Base-by-base conservation (phyloP, 225 moss, liverwort and hornwort species). In the Pseudisothecium myosuroides region DNA sequence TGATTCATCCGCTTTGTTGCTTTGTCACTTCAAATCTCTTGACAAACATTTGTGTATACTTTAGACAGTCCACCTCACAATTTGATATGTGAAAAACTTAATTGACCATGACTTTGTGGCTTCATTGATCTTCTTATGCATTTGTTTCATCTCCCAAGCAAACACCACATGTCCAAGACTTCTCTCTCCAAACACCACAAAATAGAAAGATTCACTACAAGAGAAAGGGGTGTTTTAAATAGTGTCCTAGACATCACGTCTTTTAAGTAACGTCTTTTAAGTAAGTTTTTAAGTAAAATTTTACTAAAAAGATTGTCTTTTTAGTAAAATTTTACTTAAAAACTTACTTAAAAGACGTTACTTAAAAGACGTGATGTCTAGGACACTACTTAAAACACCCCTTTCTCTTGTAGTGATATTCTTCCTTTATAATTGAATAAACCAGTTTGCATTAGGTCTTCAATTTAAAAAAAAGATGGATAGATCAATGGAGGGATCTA, bases 401-500 rank as follows among this genome's bases (percentile, higher is more conserved):
- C n/a, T n/a, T n/a, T n/a, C n/a, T n/a, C n/a, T n/a, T n/a, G n/a
- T n/a, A n/a, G n/a, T n/a, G n/a, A n/a, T n/a, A n/a, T n/a, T 41
- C 2, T 16, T 41, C 15, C 2, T 26, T 71, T 26, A 15, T 1
- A n/a, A 7, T 68, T 71, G 7, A 71, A 71, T 26, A 9, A 71
- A 41, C 1, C 4, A 0, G 26, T 26, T 41, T 41, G 14, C 14
- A 71, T 26, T 41, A 3, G 14, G 5, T 41, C 10, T 3, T 41
- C 6, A 26, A 2, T 23, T 39, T 39, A 4, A n/a, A 4, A 24
- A 69, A 10, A 24, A 4, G 24, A 69, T n/a, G 23, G 23, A 39
- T 2, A 0, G 2, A 21, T 67, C 4, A 67, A 2, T 68, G n/a
- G 2, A n/a, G 2, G 22, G 4, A 22, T 68, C 0, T 13, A 0